Base-by-base conservation (phyloP, 495 filamentous ascomycete species). In the Gamarada debralockiae region DNA sequence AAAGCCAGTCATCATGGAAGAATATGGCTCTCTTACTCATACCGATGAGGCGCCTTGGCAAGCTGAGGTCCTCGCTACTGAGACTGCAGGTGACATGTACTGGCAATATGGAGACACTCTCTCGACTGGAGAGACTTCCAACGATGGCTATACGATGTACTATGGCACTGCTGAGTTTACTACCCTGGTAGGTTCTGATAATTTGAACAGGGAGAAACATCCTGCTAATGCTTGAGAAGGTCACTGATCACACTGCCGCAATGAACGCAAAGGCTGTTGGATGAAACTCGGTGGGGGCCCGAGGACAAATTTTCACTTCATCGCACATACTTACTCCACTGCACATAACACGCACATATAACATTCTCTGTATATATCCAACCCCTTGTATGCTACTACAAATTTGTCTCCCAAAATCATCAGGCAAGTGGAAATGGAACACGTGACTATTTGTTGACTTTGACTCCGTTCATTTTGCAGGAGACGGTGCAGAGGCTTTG, bases 1-100 rank as follows among this genome's bases (percentile, higher is more conserved):
- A 23, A 88, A 87, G 62, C 82, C 83, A 0, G 80, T 80, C 46
- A 64, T 87, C 0, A 65, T 83, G 6, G 83, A 88, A 58, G 84
- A 87, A 57, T 86, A 86, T 38, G 83, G 80, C 29, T 59, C 40
- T 15, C 64, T 7, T 47, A 77, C 44, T 64, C 73, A 48, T 75
- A 70, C 61, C 48, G 42, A 75, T 3, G 70, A 79, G 53, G 65
- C 63, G 2, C 65, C 71, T 0, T 85, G 81, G 81, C 82, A 86
- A 65, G 43, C 67, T 22, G 73, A 75, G 0, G 72, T 79, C 3
- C 59, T 82, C 3, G 63, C 70, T 13, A 64, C 67, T 0, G 73
- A 66, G 22, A 71, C 83, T 47, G 69, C 72, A 0, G 79, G 63
- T 2, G 83, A 87, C 65, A 64, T 83, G 55, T 85, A 76, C 60